Percentiles rank a stretch among this genome's conserved stretches.
phyloP scores from a whole-genome alignment of 2,329 filamentous ascomycete genomes.

The Verticillium tricorpus region DNA sequence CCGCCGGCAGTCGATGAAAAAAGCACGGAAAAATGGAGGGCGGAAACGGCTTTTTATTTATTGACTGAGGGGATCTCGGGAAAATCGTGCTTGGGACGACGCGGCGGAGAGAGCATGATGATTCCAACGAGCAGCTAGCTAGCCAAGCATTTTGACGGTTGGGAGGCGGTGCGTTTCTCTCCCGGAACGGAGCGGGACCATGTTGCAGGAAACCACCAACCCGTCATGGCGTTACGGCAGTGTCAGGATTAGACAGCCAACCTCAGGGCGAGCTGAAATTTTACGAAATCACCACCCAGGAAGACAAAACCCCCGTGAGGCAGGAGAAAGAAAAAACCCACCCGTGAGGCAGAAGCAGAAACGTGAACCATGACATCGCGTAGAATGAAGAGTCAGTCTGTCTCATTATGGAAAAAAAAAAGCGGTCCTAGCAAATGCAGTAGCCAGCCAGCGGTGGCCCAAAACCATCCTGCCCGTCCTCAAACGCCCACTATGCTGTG shows the following conservation, averaged over 20 bases:
- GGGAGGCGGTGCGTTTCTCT: background rate
- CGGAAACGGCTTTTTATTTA: background rate
- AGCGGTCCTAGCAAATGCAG: slow-evolving; percentile 7
- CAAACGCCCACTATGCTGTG: slow-evolving; percentile 7
- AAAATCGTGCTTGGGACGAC: background rate
- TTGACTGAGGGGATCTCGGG: background rate
- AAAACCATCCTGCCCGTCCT: slow-evolving; percentile 11
- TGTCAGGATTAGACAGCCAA: slow-evolving; percentile 15
- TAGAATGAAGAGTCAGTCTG: background rate
- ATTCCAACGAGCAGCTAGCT: background rate
- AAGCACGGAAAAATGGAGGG: background rate
- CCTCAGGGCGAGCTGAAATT: slow-evolving; percentile 5
- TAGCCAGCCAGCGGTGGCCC: slow-evolving; percentile 11
- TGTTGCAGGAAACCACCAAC: background rate
- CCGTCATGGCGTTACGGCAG: slow-evolving; percentile 17
- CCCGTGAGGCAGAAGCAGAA: background rate
- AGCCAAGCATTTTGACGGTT: background rate
- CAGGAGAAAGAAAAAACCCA: background rate
- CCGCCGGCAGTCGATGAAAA: background rate
- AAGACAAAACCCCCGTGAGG: background rate
- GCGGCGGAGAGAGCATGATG: background rate
- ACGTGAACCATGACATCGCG: too few relatives aligned
- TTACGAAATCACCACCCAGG: slow-evolving; percentile 2
- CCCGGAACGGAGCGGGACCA: background rate
- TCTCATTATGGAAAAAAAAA: slow-evolving; percentile 1